These are phyloP conservation scores for Kuraishia piskuri DNA, from an alignment of 805 yeast genomes.

Conservation along the genomic window DNA sequence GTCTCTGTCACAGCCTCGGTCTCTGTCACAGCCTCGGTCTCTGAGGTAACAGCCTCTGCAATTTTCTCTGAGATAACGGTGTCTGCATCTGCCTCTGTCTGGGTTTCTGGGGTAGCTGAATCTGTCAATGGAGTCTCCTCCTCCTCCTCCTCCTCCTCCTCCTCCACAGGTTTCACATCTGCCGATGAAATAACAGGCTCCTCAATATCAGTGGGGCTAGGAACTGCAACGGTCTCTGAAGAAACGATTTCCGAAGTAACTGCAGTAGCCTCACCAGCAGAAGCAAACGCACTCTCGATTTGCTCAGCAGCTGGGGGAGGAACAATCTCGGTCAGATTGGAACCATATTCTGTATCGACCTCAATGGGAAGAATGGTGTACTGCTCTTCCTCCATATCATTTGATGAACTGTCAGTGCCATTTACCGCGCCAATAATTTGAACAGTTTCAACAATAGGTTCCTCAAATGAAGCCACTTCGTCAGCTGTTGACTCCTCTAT, in stretches of 20 bases:
- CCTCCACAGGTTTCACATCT: too few relatives aligned
- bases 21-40: constrained; percentile 8
- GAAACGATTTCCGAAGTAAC: background rate
- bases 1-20: constrained; percentile 8
- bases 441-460: background rate
- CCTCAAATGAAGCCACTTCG: background rate
- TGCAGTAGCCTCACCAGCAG: background rate
- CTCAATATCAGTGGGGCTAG: too few relatives aligned
- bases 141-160: constrained; percentile 6
- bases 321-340: background rate
- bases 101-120: too few relatives aligned
- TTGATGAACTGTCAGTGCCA: background rate
- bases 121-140: background rate
- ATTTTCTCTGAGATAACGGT: background rate
- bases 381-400: background rate
- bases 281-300: background rate
- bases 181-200: too few relatives aligned
- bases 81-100: background rate
- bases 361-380: constrained; percentile 5
- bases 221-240: background rate
- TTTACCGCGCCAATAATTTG: background rate
- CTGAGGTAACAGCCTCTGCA: constrained; percentile 6
- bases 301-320: background rate
- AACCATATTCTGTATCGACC: constrained; percentile 4
- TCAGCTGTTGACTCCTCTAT: background rate